These are phyloP conservation scores for Blastomyces parvus DNA, from an alignment of 2,329 filamentous ascomycete species.

Conservation along the genomic window DNA sequence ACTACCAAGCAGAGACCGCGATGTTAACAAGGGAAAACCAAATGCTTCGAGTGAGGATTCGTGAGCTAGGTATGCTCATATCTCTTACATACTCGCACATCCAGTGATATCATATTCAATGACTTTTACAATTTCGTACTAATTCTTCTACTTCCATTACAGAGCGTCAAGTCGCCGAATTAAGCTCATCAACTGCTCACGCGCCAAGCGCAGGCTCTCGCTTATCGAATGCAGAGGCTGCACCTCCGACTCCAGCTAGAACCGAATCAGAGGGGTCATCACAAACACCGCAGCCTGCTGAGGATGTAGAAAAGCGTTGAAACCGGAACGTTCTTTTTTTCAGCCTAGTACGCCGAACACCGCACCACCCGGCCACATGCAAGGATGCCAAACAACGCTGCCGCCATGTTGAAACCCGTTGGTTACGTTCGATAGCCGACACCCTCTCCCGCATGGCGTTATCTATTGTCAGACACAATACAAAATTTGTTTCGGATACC, in stretches of 20 bases:
- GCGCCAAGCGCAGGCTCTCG: constrained; percentile 16
- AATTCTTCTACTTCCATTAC: constrained; percentile 6
- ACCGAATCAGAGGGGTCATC: constrained; percentile 7
- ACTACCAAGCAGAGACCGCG: constrained; percentile 40
- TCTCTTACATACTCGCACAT: background rate
- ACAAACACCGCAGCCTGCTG: constrained; percentile 1
- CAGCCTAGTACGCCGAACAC: background rate
- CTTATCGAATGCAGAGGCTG: constrained; percentile 17
- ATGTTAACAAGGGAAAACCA: constrained; percentile 41
- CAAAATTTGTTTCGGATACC: background rate
- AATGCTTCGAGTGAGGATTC: constrained; percentile 39
- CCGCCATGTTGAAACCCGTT: background rate
- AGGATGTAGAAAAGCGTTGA: constrained; percentile 10
- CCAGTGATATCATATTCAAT: background rate
- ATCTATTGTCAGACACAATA: background rate
- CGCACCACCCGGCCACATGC: background rate
- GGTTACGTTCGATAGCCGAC: background rate
- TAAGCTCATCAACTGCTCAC: constrained; percentile 19
- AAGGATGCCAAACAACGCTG: background rate
- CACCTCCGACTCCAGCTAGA: background rate
- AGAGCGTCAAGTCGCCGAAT: constrained; percentile 27
- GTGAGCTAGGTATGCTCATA: constrained; percentile 34
- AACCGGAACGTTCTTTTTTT: background rate
- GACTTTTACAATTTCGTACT: constrained; percentile 7
- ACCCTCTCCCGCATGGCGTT: background rate